Evolutionary conservation across 257 asterid genomes (phyloP).

Genomic region (Plectranthus barbatus): DNA sequence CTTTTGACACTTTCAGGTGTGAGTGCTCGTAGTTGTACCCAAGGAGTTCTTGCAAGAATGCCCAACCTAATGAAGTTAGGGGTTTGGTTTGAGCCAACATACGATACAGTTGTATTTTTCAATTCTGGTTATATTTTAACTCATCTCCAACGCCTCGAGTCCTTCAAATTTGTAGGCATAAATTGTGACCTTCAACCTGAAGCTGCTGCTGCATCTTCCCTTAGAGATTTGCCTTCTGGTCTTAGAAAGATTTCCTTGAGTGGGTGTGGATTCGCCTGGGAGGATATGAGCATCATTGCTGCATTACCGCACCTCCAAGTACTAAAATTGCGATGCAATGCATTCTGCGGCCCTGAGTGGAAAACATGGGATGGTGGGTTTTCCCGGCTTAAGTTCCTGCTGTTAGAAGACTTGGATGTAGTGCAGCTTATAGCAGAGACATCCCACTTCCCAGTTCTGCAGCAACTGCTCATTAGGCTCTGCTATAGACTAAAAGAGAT

Average conservation of each 20-base stretch:
- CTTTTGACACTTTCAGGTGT: conserved; percentile 6
- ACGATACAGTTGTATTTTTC: background rate
- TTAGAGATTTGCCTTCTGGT: background rate
- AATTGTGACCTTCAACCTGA: background rate
- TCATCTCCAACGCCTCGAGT: background rate
- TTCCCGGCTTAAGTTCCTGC: background rate
- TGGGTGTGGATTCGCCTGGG: background rate
- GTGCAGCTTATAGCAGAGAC: background rate
- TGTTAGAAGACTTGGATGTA: conserved; percentile 7
- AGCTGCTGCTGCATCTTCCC: background rate
- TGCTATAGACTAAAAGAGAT: too few relatives aligned
- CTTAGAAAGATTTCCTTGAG: background rate
- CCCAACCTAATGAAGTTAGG: conserved; percentile 12
- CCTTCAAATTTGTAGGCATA: background rate
- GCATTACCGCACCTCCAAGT: background rate
- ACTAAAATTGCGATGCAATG: background rate
- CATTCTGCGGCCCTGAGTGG: conserved; percentile 10
- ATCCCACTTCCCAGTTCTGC: background rate
- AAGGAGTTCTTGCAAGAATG: background rate
- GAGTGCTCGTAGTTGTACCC: background rate
- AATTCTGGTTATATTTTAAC: background rate
- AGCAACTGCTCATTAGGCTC: background rate
- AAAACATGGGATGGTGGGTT: background rate
- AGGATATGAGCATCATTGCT: background rate
- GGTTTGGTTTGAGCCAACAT: background rate